Percentiles rank a stretch among this genome's conserved stretches.
These are phyloP conservation scores for Cryptococcus sp. DNA, from an alignment of 1,284 basidiomycete species.

Conservation along the genomic window DNA sequence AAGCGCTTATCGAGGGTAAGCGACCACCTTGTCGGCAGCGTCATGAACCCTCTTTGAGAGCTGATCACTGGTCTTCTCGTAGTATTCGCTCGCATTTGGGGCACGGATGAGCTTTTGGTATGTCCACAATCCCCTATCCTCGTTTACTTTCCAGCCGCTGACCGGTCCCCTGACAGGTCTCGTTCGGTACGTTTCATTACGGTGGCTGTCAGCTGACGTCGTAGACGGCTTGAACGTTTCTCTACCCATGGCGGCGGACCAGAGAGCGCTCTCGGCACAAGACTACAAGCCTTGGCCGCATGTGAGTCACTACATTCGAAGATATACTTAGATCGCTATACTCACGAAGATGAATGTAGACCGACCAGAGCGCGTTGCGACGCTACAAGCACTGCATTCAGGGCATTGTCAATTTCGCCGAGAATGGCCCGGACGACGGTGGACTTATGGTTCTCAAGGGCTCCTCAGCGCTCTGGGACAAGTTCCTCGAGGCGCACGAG, in stretches of 20 bases:
- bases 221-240: constrained; percentile 37
- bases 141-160: no score
- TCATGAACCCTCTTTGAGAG: no score
- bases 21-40: no score
- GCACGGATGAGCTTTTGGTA: constrained; percentile 49
- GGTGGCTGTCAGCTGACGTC: no score
- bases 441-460: constrained; percentile 19
- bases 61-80: no score
- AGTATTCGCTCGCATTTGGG: constrained; percentile 48
- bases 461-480: not conserved
- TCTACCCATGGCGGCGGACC: constrained; percentile 30
- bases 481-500: constrained; percentile 9
- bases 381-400: constrained; percentile 8
- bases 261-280: constrained; percentile 10
- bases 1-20: constrained; percentile 34
- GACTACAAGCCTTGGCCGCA: constrained; percentile 41
- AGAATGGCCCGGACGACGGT: constrained; percentile 26
- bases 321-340: constrained; percentile 25
- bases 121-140: no score
- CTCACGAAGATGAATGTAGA: constrained; percentile 42
- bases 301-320: constrained; percentile 18
- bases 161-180: no score
- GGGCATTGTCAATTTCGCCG: constrained; percentile 21
- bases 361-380: constrained; percentile 28
- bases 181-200: no score